phyloP scores from a whole-genome alignment of 2,329 filamentous ascomycete genomes.

The Colletotrichum trifolii region DNA sequence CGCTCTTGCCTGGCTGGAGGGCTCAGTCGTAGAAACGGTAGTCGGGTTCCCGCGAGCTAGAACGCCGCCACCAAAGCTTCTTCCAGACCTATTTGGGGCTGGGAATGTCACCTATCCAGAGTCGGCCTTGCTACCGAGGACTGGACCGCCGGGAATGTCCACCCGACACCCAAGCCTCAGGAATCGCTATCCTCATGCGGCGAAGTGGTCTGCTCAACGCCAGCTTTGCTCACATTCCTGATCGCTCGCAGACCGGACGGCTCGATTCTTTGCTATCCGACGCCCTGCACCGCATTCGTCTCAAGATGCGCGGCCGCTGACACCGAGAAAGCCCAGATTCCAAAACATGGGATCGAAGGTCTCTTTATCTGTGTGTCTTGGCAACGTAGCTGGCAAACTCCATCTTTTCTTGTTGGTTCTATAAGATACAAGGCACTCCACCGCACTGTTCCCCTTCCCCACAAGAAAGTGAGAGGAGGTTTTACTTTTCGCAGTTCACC shows the following conservation, averaged over 20 bases:
- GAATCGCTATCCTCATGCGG: conserved; percentile 6
- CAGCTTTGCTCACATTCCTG: neutral
- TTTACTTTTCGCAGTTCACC: neutral
- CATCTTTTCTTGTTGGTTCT: neutral
- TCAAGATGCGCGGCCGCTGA: too few species aligned
- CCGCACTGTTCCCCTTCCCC: too few species aligned
- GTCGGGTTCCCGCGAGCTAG: conserved; percentile 6
- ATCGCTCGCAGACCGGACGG: conserved; percentile 8
- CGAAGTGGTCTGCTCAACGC: neutral
- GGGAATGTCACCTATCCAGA: conserved; percentile 5
- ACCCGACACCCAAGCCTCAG: neutral
- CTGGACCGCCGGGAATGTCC: conserved; percentile 15
- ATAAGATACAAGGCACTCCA: too few species aligned
- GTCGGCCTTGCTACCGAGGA: neutral
- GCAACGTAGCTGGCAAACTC: conserved; percentile 1
- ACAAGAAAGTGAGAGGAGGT: neutral
- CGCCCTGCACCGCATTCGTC: neutral
- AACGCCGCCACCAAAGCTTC: conserved; percentile 15
- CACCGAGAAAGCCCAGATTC: neutral
- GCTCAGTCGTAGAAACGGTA: conserved; percentile 24
- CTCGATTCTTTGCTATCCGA: neutral
- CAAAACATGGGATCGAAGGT: too few species aligned
- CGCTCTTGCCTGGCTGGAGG: neutral
- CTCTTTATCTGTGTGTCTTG: neutral
- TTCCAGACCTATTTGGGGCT: neutral